These are phyloP conservation scores for Phytopythium helicoides DNA, from an alignment of 352 stramenopile species.

Conservation along the genomic window DNA sequence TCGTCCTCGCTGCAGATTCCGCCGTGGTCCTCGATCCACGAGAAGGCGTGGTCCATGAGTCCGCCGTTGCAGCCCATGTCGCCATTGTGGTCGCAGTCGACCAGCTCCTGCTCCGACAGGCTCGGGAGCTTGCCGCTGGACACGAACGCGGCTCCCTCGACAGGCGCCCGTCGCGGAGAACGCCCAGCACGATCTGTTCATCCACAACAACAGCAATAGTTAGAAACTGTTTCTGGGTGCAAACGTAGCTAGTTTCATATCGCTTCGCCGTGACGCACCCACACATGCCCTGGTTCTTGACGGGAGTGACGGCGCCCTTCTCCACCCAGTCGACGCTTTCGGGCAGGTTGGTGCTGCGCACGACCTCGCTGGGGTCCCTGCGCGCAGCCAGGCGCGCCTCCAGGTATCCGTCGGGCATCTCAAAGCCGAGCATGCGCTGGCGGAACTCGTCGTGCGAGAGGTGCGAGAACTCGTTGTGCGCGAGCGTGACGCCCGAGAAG, in stretches of 20 bases:
- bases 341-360: slow-evolving; percentile 37
- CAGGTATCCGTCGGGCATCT: slow-evolving; percentile 34
- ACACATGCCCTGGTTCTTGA: slow-evolving; percentile 97
- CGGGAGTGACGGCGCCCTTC: slow-evolving; percentile 92
- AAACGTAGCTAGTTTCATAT: not conserved
- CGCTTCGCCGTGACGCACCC: slow-evolving; percentile 36
- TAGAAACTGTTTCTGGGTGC: not conserved
- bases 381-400: slow-evolving; percentile 31
- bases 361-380: slow-evolving; percentile 5
- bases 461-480: slow-evolving; percentile 94
- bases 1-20: slow-evolving; percentile 91
- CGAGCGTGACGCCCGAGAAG: slow-evolving; percentile 81
- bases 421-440: slow-evolving; percentile 32
- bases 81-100: slow-evolving; percentile 92
- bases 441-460: slow-evolving; percentile 93
- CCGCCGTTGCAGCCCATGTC: slow-evolving; percentile 95
- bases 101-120: slow-evolving; percentile 95
- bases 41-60: slow-evolving; percentile 95
- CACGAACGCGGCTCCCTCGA: slow-evolving; percentile 95
- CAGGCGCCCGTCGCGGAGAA: slow-evolving; percentile 95
- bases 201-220: not conserved
- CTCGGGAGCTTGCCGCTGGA: slow-evolving; percentile 81
- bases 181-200: slow-evolving; percentile 90
- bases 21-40: slow-evolving; percentile 86
- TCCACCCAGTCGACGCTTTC: slow-evolving; percentile 88